Base-by-base conservation (phyloP, 495 filamentous ascomycete species). In the Massariosphaeria phaeospora region DNA sequence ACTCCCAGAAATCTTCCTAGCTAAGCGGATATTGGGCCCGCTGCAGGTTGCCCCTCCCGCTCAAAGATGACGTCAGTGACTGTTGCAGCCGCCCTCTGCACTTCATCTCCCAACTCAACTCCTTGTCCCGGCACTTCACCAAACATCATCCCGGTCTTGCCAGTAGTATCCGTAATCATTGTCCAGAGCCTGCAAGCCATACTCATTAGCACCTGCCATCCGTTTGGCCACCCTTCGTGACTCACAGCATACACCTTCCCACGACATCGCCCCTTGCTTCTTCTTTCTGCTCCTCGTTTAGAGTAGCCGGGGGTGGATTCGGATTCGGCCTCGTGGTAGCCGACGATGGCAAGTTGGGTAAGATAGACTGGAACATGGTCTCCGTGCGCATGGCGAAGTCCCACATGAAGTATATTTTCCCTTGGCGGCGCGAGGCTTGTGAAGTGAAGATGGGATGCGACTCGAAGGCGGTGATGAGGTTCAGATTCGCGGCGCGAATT, bases 361-460 rank as follows among this genome's bases (percentile, higher is more conserved):
- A 20, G 18, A 57, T 17, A 27, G 54, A 49, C 2, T 50, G 21
- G 25, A 50, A 34, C 45, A 50, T 49, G 17, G 45, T 36, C 5
- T 50, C 18, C 10, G 54, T 57, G 34, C 46, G 44, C 7, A 3
- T 42, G 27, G 46, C 54, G 29, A 50, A 57, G 54, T 57, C 38
- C 24, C 24, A 41, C 44, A 57, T 34, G 25, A 50, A 57, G 26
- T 50, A 57, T 33, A 43, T 17, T 17, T 57, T 49, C 1, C 54
- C 45, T 1, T 6, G 21, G 15, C 38, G 35, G 1, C 12, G 7
- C 11, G 46, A 12, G 21, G n/a, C 13, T 41, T 58, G 55, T 12
- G 47, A 30, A 7, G 47, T 9, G 31, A 43, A 58, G 23, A 41
- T 34, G 39, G 55, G 23, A 23, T 58, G 55, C 9, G 55, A 35